Evolutionary conservation across 768 basidiomycete species (phyloP).

Genomic region (Suillus ampliporus): DNA sequence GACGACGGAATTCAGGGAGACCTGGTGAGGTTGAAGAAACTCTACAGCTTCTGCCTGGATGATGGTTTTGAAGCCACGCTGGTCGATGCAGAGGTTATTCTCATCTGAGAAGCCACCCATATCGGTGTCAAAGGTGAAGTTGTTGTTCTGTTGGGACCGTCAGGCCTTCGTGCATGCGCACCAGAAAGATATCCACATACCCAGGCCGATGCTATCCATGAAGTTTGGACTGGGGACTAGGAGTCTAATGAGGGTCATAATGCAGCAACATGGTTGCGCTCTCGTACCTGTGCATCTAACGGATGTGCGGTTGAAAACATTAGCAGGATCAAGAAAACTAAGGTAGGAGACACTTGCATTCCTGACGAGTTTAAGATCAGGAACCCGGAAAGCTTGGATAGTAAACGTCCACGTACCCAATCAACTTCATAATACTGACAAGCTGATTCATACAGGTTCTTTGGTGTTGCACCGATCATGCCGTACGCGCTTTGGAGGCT

Average conservation of each 20-base stretch:
- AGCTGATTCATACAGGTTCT: slow-evolving; percentile 51
- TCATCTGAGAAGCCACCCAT: slow-evolving; percentile 63
- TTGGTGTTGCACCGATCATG: slow-evolving; percentile 51
- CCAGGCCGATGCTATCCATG: slow-evolving; percentile 67
- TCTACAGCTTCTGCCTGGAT: slow-evolving; percentile 60
- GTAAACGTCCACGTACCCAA: slow-evolving; percentile 27
- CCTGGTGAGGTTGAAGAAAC: slow-evolving; percentile 55
- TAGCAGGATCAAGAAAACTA: slow-evolving; percentile 11
- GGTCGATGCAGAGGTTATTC: slow-evolving; percentile 62
- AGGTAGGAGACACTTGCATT: slow-evolving; percentile 27
- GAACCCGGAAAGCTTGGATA: background rate
- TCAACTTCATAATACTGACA: slow-evolving; percentile 64
- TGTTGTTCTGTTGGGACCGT: slow-evolving; percentile 54
- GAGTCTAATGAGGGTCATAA: slow-evolving; percentile 39
- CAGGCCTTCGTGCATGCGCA: slow-evolving; percentile 9
- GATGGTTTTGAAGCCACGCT: slow-evolving; percentile 63
- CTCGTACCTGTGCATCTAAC: slow-evolving; percentile 35
- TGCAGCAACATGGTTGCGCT: background rate
- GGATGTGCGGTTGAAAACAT: background rate
- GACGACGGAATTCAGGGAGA: slow-evolving; percentile 57
- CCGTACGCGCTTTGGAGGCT: slow-evolving; percentile 60
- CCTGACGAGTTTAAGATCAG: slow-evolving; percentile 23
- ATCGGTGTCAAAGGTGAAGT: slow-evolving; percentile 58
- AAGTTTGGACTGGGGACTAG: slow-evolving; percentile 66
- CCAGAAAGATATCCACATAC: slow-evolving; percentile 36